A percentile compares a stretch with the other conserved stretches of the same genome.
phyloP scores from a whole-genome alignment of 768 basidiomycete genomes.

The Sistotremastrum niveocremeum region DNA sequence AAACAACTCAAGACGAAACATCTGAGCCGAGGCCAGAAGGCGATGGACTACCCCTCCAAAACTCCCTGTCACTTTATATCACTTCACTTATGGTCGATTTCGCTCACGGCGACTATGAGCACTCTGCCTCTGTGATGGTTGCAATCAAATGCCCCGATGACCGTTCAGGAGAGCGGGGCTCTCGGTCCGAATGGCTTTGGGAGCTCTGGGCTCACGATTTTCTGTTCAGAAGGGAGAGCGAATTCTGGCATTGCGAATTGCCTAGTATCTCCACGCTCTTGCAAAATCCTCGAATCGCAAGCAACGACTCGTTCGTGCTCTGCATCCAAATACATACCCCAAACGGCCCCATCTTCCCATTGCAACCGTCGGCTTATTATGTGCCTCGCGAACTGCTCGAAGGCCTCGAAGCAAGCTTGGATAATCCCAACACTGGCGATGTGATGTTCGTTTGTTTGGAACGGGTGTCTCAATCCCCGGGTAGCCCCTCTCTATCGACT shows the following conservation, averaged over 20 bases:
- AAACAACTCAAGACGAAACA: background rate
- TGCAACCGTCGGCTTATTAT: conserved; percentile 49
- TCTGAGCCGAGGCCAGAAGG: conserved; percentile 3
- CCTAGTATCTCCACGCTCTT: conserved; percentile 49
- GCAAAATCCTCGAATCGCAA: conserved; percentile 41
- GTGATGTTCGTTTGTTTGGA: conserved; percentile 67
- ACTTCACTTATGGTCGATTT: conserved; percentile 54
- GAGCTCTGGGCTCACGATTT: conserved; percentile 58
- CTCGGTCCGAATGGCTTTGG: conserved; percentile 63
- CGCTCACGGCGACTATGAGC: conserved; percentile 43
- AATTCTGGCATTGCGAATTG: conserved; percentile 62
- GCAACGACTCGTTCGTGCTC: conserved; percentile 57
- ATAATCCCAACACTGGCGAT: conserved; percentile 67
- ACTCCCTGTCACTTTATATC: conserved; percentile 44
- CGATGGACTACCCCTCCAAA: conserved; percentile 19
- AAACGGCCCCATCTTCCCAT: conserved; percentile 40
- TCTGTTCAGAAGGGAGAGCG: conserved; percentile 54
- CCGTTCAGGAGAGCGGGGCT: conserved; percentile 44
- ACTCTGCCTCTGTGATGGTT: conserved; percentile 53
- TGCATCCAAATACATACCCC: conserved; percentile 64
- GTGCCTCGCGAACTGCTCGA: conserved; percentile 55
- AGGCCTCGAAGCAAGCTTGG: conserved; percentile 56
- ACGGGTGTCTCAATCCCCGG: conserved; percentile 20
- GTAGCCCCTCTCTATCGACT: conserved; percentile 26
- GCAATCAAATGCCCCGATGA: conserved; percentile 57